phyloP scores from a whole-genome alignment of 495 filamentous ascomycete genomes.

The Talaromyces trachyspermus region DNA sequence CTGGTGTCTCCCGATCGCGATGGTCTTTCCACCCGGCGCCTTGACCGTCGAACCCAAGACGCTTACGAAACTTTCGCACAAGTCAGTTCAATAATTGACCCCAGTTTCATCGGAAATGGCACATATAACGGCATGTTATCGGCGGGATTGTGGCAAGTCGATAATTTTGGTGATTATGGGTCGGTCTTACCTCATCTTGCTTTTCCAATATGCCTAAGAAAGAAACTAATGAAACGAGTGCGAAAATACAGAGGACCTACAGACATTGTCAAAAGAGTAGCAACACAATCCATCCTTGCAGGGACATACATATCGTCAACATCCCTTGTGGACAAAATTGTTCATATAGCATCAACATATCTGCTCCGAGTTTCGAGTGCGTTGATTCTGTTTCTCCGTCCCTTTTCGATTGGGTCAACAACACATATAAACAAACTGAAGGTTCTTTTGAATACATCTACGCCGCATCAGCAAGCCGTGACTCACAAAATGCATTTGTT shows the following conservation, averaged over 20 bases:
- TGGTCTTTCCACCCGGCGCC: conserved; percentile 10
- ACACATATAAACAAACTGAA: conserved; percentile 1
- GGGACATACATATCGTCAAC: conserved; percentile 3
- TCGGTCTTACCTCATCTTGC: neutral
- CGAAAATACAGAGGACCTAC: conserved; percentile 2
- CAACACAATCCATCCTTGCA: conserved; percentile 8
- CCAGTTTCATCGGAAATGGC: conserved; percentile 3
- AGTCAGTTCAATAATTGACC: conserved; percentile 6
- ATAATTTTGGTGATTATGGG: conserved; percentile 10
- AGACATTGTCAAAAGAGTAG: conserved; percentile 5
- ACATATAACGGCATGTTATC: conserved; percentile 7
- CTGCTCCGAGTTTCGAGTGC: conserved; percentile 12
- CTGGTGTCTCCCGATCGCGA: conserved; percentile 11
- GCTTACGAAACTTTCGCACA: neutral
- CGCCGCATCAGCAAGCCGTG: conserved; percentile 7
- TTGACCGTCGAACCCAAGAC: conserved; percentile 8
- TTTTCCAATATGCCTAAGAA: neutral
- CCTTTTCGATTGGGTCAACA: conserved; percentile 2
- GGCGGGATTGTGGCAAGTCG: conserved; percentile 7
- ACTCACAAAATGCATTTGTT: conserved; percentile 2
- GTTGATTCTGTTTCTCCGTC: conserved; percentile 7
- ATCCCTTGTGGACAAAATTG: conserved; percentile 15
- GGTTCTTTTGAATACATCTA: conserved; percentile 7
- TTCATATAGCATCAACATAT: conserved; percentile 11
- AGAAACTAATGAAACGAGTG: neutral